A percentile compares a stretch with the other conserved stretches of the same genome.
These are phyloP conservation scores for Leccinum variabile DNA, from an alignment of 1,284 basidiomycete genomes.

Conservation along the genomic window DNA sequence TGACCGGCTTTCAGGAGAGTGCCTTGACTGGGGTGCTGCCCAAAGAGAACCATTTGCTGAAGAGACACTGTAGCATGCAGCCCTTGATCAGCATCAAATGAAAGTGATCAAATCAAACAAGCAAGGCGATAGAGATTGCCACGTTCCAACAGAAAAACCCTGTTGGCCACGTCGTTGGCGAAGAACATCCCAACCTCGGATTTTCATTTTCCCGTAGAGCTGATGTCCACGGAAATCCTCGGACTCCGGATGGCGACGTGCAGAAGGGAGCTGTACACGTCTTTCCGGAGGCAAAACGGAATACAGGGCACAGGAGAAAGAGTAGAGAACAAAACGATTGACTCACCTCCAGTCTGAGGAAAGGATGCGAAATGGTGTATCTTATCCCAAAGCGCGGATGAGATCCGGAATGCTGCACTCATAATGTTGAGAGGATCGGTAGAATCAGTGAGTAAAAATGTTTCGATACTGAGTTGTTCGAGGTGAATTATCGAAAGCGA, in stretches of 20 bases:
- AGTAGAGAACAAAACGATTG: conserved; percentile 63
- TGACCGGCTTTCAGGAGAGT: conserved; percentile 32
- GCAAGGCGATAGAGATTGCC: not conserved
- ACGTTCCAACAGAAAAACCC: not conserved
- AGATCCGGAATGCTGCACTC: conserved; percentile 60
- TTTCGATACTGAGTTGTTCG: conserved; percentile 1
- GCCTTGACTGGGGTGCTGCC: conserved; percentile 33
- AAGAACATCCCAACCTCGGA: not conserved
- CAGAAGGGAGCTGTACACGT: not conserved
- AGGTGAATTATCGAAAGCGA: conserved; percentile 19
- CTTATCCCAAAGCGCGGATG: conserved; percentile 82
- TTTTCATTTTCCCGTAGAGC: not conserved
- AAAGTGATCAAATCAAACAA: not conserved
- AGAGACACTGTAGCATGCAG: conserved; percentile 21
- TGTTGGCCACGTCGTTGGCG: not conserved
- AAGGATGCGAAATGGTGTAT: conserved; percentile 94
- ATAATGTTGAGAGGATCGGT: conserved; percentile 9
- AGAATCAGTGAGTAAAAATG: not conserved
- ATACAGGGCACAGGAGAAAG: not conserved
- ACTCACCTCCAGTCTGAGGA: conserved; percentile 84
- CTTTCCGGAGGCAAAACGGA: not conserved
- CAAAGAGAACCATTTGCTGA: conserved; percentile 33
- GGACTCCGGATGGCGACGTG: not conserved
- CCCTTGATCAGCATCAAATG: conserved; percentile 8
- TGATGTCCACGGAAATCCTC: conserved; percentile 8